Evolutionary conservation across 2,329 filamentous ascomycete genomes (phyloP).

Genomic region (Scedosporium dehoogii): DNA sequence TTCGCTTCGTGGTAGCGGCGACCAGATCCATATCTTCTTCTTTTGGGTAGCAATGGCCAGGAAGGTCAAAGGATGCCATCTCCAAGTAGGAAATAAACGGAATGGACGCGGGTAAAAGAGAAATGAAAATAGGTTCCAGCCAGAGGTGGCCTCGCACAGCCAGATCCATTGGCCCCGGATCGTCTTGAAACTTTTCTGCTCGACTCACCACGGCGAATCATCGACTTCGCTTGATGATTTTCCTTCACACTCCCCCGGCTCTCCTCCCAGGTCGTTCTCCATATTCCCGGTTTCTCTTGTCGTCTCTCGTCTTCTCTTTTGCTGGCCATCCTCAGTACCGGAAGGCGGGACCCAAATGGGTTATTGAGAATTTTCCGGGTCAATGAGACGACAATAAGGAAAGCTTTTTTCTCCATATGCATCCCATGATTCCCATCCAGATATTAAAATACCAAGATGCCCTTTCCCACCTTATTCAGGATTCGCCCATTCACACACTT

Average conservation of each 20-base stretch:
- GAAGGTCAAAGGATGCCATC: neutral
- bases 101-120: neutral
- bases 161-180: neutral
- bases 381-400: neutral
- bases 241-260: neutral
- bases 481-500: neutral
- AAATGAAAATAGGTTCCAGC: neutral
- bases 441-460: neutral
- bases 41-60: neutral
- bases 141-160: neutral
- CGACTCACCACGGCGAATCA: neutral
- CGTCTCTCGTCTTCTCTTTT: neutral
- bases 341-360: too few relatives aligned
- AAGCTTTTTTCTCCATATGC: too few relatives aligned
- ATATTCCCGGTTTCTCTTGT: neutral
- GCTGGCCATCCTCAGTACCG: neutral
- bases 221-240: neutral
- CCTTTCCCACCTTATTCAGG: neutral
- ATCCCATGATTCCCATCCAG: neutral
- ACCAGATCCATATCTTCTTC: neutral
- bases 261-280: neutral
- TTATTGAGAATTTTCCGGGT: neutral
- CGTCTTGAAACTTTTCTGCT: neutral
- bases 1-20: neutral
- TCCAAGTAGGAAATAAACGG: neutral